These are phyloP conservation scores for Leishmania amazonensis DNA, from an alignment of 208 protist genomes.

Conservation along the genomic window DNA sequence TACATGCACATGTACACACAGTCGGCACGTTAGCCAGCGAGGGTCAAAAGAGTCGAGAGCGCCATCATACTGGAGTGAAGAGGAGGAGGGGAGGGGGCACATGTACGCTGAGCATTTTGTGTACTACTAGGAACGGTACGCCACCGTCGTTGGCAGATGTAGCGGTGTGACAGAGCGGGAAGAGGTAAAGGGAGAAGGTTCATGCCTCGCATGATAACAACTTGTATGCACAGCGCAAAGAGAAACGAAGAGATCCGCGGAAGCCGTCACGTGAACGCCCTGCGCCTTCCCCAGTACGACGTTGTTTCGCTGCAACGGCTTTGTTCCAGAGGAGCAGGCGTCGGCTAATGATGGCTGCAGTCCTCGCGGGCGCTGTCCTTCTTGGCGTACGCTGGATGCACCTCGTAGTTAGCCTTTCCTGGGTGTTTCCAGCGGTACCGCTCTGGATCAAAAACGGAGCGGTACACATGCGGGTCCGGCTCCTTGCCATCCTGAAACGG, in stretches of 20 bases:
- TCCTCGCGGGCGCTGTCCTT: constrained; percentile 30
- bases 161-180: not conserved
- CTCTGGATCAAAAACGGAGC: constrained; percentile 83
- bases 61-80: not conserved
- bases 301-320: not conserved
- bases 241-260: not conserved
- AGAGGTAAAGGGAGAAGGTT: not conserved
- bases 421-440: constrained; percentile 82
- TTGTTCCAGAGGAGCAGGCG: not conserved
- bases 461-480: constrained; percentile 84
- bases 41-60: not conserved
- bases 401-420: constrained; percentile 73
- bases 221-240: not conserved
- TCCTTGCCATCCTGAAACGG: constrained; percentile 83
- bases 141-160: not conserved
- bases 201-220: not conserved
- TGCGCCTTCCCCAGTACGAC: not conserved
- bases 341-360: constrained; percentile 6
- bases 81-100: not conserved
- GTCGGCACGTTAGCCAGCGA: not conserved
- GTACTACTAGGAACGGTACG: not conserved
- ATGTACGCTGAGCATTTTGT: not conserved
- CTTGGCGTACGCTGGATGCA: constrained; percentile 81
- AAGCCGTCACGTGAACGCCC: not conserved
- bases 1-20: not conserved